Percentiles rank a stretch among this genome's conserved stretches.
Evolutionary conservation across 2,329 filamentous ascomycete genomes (phyloP).

Genomic region (Colletotrichum costaricense): DNA sequence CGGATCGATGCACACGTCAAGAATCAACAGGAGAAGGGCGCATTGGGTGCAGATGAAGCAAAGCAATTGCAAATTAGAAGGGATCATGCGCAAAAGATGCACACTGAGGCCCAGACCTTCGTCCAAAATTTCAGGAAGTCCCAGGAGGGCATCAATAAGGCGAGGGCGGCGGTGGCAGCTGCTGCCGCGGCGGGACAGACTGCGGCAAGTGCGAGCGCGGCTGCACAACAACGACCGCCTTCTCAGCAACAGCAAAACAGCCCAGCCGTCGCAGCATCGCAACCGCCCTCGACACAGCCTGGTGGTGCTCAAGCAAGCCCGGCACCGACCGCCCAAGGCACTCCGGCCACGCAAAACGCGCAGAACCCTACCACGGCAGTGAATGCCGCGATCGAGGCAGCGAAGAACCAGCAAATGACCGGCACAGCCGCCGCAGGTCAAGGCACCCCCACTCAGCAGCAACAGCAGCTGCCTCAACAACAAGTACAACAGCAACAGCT

Average conservation of each 20-base stretch:
- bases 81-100: constrained; percentile 55
- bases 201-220: constrained; percentile 31
- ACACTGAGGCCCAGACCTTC: constrained; percentile 59
- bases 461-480: constrained; percentile 28
- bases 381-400: constrained; percentile 57
- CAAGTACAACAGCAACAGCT: constrained; percentile 30
- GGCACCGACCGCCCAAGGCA: not conserved
- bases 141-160: constrained; percentile 49
- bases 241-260: constrained; percentile 30
- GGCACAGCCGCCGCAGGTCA: constrained; percentile 38
- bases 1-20: constrained; percentile 56
- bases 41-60: constrained; percentile 56
- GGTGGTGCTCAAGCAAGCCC: constrained; percentile 20
- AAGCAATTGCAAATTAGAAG: constrained; percentile 57
- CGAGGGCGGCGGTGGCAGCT: constrained; percentile 37
- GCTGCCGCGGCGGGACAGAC: constrained; percentile 35
- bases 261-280: constrained; percentile 37
- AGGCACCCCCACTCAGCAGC: constrained; percentile 41
- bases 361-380: constrained; percentile 50
- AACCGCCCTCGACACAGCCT: constrained; percentile 32
- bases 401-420: constrained; percentile 55
- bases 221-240: constrained; percentile 29
- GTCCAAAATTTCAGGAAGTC: constrained; percentile 60
- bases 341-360: constrained; percentile 37
- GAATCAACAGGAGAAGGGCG: constrained; percentile 57